Evolutionary conservation across 805 yeast species (phyloP).

Genomic region (Komagataella kurtzmanii): DNA sequence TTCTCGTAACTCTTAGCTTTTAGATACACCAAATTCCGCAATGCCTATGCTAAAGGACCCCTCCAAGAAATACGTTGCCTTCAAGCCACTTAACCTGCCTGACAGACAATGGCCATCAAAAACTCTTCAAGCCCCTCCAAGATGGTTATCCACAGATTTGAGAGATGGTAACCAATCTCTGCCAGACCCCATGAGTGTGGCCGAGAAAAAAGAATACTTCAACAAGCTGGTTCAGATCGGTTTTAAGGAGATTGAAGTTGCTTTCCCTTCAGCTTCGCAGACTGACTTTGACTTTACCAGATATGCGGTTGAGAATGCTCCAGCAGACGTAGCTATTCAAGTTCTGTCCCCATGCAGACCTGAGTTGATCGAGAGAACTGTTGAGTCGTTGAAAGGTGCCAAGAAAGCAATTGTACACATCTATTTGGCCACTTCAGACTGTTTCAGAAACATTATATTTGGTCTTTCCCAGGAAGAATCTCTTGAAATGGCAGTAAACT

Average conservation of each 20-base stretch:
- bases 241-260: constrained; percentile 69
- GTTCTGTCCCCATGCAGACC: constrained; percentile 70
- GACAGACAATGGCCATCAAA: constrained; percentile 66
- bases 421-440: constrained; percentile 64
- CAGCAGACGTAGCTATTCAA: constrained; percentile 62
- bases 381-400: constrained; percentile 62
- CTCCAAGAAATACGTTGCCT: constrained; percentile 44
- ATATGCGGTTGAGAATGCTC: constrained; percentile 67
- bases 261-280: constrained; percentile 74
- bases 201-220: constrained; percentile 63
- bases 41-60: constrained; percentile 55
- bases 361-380: constrained; percentile 58
- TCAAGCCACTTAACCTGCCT: constrained; percentile 38
- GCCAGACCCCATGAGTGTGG: constrained; percentile 74
- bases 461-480: constrained; percentile 62
- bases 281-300: constrained; percentile 75
- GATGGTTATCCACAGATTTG: constrained; percentile 71
- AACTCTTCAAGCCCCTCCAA: constrained; percentile 54
- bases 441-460: constrained; percentile 65
- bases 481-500: constrained; percentile 52
- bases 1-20: background rate
- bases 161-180: constrained; percentile 75
- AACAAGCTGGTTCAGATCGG: constrained; percentile 62
- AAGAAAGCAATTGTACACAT: constrained; percentile 61
- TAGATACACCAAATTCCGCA: background rate